A percentile compares a stretch with the other conserved stretches of the same genome.
These are phyloP conservation scores for Russula sp. DNA, from an alignment of 768 basidiomycete species.

Conservation along the genomic window DNA sequence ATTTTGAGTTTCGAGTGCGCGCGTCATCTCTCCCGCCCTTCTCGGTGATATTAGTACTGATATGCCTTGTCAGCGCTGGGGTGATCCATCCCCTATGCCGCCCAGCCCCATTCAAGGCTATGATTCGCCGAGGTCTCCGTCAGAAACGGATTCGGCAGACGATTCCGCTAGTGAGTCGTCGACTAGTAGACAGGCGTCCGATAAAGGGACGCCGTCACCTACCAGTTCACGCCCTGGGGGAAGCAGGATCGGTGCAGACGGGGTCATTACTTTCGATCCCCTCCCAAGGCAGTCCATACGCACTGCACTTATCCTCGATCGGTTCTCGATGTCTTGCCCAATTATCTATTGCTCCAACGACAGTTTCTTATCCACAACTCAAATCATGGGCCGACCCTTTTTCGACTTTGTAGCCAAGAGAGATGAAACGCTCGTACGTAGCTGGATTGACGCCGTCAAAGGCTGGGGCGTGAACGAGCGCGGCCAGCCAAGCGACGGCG, in stretches of 20 bases:
- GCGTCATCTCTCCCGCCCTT: slow-evolving; percentile 46
- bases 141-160: slow-evolving; percentile 12
- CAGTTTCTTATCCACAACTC: slow-evolving; percentile 56
- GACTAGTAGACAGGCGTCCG: not conserved
- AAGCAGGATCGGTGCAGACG: slow-evolving; percentile 24
- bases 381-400: slow-evolving; percentile 61
- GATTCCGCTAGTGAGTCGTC: slow-evolving; percentile 16
- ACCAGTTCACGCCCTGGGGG: slow-evolving; percentile 14
- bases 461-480: slow-evolving; percentile 83
- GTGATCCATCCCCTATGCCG: slow-evolving; percentile 63
- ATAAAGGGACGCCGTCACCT: slow-evolving; percentile 3
- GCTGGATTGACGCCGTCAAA: slow-evolving; percentile 76
- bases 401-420: slow-evolving; percentile 68
- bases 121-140: slow-evolving; percentile 10
- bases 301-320: slow-evolving; percentile 77
- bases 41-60: slow-evolving; percentile 37
- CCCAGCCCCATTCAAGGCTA: slow-evolving; percentile 37
- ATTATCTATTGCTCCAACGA: slow-evolving; percentile 75
- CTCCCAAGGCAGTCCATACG: slow-evolving; percentile 69
- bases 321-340: slow-evolving; percentile 64
- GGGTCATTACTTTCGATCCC: slow-evolving; percentile 52
- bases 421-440: slow-evolving; percentile 64
- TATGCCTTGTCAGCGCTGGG: slow-evolving; percentile 52
- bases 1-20: slow-evolving; percentile 41
- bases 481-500: slow-evolving; percentile 79